Percentiles rank a stretch among this genome's conserved stretches.
Evolutionary conservation across 768 basidiomycete genomes (phyloP).

Genomic region (Russula earlei): DNA sequence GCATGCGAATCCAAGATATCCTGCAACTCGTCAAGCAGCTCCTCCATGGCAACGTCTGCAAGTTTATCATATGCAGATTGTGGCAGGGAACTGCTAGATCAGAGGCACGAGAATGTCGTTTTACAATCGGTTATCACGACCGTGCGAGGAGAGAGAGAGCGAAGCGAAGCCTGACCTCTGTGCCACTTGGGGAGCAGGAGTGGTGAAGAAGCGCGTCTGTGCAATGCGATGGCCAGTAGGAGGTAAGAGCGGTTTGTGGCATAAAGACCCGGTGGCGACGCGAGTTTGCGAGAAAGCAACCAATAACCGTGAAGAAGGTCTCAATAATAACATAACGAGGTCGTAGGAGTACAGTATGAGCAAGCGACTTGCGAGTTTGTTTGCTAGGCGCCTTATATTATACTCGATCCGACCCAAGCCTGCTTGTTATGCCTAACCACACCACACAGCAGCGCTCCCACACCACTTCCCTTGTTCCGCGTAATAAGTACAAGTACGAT

Average conservation of each 20-base stretch:
- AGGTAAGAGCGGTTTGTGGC: not conserved
- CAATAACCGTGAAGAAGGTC: not conserved
- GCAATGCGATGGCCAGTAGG: not conserved
- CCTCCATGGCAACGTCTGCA: slow-evolving; percentile 72
- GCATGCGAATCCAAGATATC: slow-evolving; percentile 51
- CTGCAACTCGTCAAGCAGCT: slow-evolving; percentile 66
- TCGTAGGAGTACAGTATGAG: not conserved
- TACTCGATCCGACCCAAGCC: no score
- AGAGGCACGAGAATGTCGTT: not conserved
- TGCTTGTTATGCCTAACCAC: no score
- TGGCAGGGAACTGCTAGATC: slow-evolving; percentile 3
- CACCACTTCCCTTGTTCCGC: no score
- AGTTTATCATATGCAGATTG: slow-evolving; percentile 48
- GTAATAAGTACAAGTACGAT: no score
- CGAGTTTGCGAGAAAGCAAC: not conserved
- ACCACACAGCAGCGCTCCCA: no score
- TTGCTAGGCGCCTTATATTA: no score
- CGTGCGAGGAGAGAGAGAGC: not conserved
- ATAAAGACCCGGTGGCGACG: not conserved
- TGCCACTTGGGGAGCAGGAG: slow-evolving; percentile 6
- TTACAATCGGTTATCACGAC: not conserved
- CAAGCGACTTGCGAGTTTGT: no score
- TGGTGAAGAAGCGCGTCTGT: not conserved
- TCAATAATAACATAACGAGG: slow-evolving; percentile 3
- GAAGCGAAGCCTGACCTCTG: slow-evolving; percentile 11